A percentile compares a stretch with the other conserved stretches of the same genome.
Conservation (phyloP, 2,329 filamentous ascomycete species). For the Leptographium procerum region DNA sequence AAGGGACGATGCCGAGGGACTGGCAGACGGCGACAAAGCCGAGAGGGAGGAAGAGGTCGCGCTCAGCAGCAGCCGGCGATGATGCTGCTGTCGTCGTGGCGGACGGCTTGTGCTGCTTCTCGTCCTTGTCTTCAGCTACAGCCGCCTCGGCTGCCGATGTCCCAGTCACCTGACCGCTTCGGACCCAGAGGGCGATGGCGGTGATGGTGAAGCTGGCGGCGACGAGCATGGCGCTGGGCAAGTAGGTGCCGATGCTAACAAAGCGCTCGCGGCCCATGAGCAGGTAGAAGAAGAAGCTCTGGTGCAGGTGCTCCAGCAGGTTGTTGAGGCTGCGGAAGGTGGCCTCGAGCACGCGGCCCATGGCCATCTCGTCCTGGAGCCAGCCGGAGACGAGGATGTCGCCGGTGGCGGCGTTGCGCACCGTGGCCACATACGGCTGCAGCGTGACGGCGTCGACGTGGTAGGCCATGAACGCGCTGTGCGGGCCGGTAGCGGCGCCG, state of each 20-base stretch:
- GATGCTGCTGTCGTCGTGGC: slow-evolving; percentile 4
- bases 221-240: slow-evolving; percentile 94
- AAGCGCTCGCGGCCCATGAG: slow-evolving; percentile 86
- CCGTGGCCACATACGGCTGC: slow-evolving; percentile 49
- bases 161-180: slow-evolving; percentile 54
- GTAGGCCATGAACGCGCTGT: slow-evolving; percentile 95
- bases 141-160: slow-evolving; percentile 19
- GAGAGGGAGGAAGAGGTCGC: slow-evolving; percentile 62
- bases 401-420: slow-evolving; percentile 29
- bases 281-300: slow-evolving; percentile 99
- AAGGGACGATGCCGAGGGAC: slow-evolving; percentile 64
- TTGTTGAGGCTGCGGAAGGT: slow-evolving; percentile 93
- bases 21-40: slow-evolving; percentile 62
- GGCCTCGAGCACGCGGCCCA: slow-evolving; percentile 82
- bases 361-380: slow-evolving; percentile 96
- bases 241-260: slow-evolving; percentile 94
- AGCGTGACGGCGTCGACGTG: slow-evolving; percentile 94
- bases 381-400: slow-evolving; percentile 49
- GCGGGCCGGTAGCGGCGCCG: slow-evolving; percentile 78
- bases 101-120: no score
- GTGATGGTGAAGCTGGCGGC: slow-evolving; percentile 93
- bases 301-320: slow-evolving; percentile 87
- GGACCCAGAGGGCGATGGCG: slow-evolving; percentile 87
- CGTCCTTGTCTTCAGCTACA: slow-evolving; percentile 13
- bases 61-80: slow-evolving; percentile 33